A percentile compares a stretch with the other conserved stretches of the same genome.
Evolutionary conservation across 2,329 filamentous ascomycete genomes (phyloP).

Genomic region (Epicoccum sorghinum): DNA sequence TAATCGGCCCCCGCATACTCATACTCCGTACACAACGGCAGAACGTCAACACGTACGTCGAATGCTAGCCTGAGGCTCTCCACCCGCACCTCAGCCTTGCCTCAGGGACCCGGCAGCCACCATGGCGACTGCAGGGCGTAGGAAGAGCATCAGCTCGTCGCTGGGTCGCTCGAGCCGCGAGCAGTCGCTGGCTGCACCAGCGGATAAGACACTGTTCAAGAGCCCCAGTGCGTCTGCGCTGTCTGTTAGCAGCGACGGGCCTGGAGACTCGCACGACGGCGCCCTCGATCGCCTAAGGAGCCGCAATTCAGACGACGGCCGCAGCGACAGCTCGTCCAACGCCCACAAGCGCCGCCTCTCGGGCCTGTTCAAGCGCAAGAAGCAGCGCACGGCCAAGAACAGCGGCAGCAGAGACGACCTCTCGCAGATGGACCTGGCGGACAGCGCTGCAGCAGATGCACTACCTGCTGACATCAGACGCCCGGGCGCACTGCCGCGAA

Average conservation of each 20-base stretch:
- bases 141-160: conserved; percentile 31
- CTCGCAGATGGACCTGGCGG: conserved; percentile 20
- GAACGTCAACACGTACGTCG: background rate
- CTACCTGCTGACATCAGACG: conserved; percentile 17
- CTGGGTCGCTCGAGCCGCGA: conserved; percentile 27
- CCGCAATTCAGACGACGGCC: conserved; percentile 49
- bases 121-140: conserved; percentile 35
- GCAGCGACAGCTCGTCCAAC: conserved; percentile 49
- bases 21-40: background rate
- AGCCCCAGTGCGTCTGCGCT: conserved; percentile 36
- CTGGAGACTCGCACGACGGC: conserved; percentile 45
- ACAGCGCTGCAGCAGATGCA: background rate
- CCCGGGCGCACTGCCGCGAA: conserved; percentile 20
- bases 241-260: conserved; percentile 40
- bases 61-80: background rate
- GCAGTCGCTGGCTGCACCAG: conserved; percentile 31
- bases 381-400: conserved; percentile 37
- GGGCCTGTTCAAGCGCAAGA: conserved; percentile 59
- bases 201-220: conserved; percentile 26
- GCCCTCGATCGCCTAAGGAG: conserved; percentile 49
- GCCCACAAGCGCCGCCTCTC: conserved; percentile 55
- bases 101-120: background rate
- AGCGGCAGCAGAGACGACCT: conserved; percentile 38
- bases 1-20: conserved; percentile 9
- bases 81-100: background rate